A percentile compares a stretch with the other conserved stretches of the same genome.
Conservation (phyloP, 257 asterid species). For the Cynanchum wilfordii region DNA sequence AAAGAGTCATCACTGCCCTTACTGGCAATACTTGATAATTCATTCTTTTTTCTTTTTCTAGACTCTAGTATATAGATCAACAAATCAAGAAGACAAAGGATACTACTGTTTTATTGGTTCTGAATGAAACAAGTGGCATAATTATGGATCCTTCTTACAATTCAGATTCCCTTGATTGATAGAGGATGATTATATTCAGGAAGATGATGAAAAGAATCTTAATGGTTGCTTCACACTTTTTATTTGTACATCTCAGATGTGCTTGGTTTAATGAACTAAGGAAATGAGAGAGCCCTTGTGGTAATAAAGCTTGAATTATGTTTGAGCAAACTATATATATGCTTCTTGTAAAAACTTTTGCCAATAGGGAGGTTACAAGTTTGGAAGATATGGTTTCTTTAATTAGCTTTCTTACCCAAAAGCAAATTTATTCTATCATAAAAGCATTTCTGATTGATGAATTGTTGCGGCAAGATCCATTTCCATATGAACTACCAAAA, state of each 20-base stretch:
- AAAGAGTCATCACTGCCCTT: no score
- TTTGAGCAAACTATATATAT: background rate
- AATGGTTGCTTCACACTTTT: background rate
- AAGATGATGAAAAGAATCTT: no score
- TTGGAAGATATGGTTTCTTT: background rate
- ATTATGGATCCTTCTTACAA: no score
- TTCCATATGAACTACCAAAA: background rate
- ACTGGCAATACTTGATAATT: no score
- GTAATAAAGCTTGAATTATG: background rate
- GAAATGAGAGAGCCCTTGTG: background rate
- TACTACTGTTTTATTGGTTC: background rate
- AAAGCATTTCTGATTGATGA: background rate
- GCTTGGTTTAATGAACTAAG: background rate
- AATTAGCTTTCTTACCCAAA: background rate
- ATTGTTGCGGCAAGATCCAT: background rate
- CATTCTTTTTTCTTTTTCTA: background rate
- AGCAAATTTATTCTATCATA: background rate
- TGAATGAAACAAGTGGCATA: background rate
- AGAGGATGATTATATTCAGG: no score
- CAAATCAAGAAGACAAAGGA: background rate
- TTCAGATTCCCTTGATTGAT: no score
- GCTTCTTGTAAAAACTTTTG: background rate
- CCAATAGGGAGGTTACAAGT: background rate
- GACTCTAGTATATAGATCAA: background rate
- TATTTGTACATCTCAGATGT: background rate